Evolutionary conservation across 805 yeast species (phyloP), one percentile per base, ranked within the genome.

Genomic region (Candida nonsorbophila): DNA sequence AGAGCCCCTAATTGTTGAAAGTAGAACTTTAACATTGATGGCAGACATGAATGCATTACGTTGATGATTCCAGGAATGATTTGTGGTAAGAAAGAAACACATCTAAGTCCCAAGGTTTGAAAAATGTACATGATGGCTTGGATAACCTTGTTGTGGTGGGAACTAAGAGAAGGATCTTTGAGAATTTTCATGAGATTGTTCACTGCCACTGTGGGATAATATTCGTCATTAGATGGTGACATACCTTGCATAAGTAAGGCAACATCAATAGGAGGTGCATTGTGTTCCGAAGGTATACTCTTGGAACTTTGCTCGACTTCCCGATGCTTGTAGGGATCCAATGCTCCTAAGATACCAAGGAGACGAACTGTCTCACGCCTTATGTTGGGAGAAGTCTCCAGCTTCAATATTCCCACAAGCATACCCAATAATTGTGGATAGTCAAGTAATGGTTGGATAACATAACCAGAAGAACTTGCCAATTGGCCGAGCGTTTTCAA

Each of bases 311-410:
- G 79, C 49, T 88, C 97, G 7, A 88, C 84, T 44, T 86, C 95
- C 32, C 95, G 76, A 43, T 87, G 94, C 49, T 85, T 88, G 51
- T 90, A 92, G 1, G 99, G 99, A 55, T 92, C 98, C 27, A 92
- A 62, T 0, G 98, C 98, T 39, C 99, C 99, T 23, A 92, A 62
- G 19, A 88, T 87, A 49, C 99, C 99, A 33, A 92, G 63, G 14
- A 92, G 58, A 40, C 90, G 71, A 1, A 92, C 95, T 0, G 96
- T 83, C 51, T 92, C 97, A 33, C 95, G 65, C 46, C 92, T 75
- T 6, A 85, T 78, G 4, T 72, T 60, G 3, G 80, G 72, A 0
- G 94, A 75, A 7, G 77, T 73, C 46, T 90, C 97, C 34, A 87
- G 76, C 40, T 84, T 84, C 32, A 92, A 59, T 22, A 92, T 86